Base-by-base conservation (phyloP, 345 rosid genomes). In the Dipteronia sinensis region DNA sequence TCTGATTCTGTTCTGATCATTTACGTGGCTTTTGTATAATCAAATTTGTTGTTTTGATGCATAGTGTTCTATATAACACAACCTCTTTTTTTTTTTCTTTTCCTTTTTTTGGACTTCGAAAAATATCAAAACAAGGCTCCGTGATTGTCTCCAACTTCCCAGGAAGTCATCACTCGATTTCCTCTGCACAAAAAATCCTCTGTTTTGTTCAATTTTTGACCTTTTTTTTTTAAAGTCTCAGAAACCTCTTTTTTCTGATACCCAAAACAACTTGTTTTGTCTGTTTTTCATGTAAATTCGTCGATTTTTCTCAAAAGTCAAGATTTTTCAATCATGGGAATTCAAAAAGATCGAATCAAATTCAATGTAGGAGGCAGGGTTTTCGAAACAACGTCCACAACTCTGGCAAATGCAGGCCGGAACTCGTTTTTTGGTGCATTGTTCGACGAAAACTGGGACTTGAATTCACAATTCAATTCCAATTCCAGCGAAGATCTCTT, bases 371-470 rank as follows among this genome's bases (percentile, higher is more conserved):
- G 99, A 62, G 99, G 99, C 55, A 83, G 92, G 84, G 56, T 85
- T 67, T 97, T 97, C 83, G 97, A 97, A 73, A 94, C 98, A 22
- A 91, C 99, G n/a, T 83, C 97, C 7, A 94, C 98, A 55, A 94
- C 99, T 15, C 80, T 97, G 7, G 99, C 97, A 46, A 92, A 92
- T 85, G 97, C 98, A 56, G 98, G 99, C 42, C 87, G 98, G 22
- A 82, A 90, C 77, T 97, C 99, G 16, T 94, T 83, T 81, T 96
- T 94, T 84, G 98, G 99, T 1, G 92, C 93, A 12, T 77, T 92
- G 13, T 94, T 97, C 71, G 92, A 91, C 71, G 94, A 90, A 1
- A 90, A 89, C 42, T 97, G 99, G 99, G 81, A 87, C 72, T 67
- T 92, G 3, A 76, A 70, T 15, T 77, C 80, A 53, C 67, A 83